phyloP scores from a whole-genome alignment of 2,329 filamentous ascomycete species.

The Aureobasidium mangrovei region DNA sequence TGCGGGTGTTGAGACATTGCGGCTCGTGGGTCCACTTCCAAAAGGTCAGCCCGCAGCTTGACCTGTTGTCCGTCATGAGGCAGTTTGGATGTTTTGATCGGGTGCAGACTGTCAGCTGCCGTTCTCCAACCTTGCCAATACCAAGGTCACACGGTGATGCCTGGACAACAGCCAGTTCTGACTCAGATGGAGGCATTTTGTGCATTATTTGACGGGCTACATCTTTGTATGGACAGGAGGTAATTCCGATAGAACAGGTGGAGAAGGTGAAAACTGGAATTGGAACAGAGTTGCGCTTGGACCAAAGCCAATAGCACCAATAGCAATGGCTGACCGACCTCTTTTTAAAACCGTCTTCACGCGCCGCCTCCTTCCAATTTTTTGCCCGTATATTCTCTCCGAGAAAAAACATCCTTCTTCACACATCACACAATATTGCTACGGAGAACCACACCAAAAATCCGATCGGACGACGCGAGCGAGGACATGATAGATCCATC shows the following conservation, averaged over 20 bases:
- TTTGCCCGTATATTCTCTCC: background rate
- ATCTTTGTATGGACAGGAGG: no score
- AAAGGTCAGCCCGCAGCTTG: background rate
- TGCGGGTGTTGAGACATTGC: background rate
- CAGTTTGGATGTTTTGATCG: background rate
- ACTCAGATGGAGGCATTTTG: no score
- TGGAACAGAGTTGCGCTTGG: constrained; percentile 5
- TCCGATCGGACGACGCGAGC: background rate
- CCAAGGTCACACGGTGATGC: background rate
- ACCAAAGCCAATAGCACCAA: background rate
- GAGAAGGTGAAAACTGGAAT: background rate
- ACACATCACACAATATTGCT: background rate
- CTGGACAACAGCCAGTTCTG: background rate
- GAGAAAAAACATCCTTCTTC: background rate
- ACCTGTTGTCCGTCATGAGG: background rate
- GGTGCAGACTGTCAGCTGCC: background rate
- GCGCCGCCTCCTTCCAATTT: background rate
- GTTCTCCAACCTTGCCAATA: background rate
- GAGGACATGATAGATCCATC: constrained; percentile 13
- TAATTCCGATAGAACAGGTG: background rate
- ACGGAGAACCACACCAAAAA: no score
- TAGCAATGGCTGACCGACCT: background rate
- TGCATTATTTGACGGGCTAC: no score
- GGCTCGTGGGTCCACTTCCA: background rate
- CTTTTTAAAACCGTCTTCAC: constrained; percentile 2